Evolutionary conservation across 768 basidiomycete genomes (phyloP).

Genomic region (Pisolithus albus): DNA sequence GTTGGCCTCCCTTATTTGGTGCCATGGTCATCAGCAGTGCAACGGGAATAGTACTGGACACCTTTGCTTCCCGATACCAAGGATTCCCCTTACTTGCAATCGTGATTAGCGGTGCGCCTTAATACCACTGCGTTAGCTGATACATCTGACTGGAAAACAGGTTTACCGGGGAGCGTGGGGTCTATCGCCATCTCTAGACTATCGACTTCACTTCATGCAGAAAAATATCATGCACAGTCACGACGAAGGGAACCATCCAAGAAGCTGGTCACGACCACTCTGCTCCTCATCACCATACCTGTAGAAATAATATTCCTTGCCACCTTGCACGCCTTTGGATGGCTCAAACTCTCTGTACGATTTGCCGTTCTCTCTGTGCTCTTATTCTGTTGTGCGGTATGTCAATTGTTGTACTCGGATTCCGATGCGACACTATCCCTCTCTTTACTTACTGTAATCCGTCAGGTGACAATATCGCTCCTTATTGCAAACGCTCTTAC

Average conservation of each 20-base stretch:
- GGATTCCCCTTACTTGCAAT: constrained; percentile 86
- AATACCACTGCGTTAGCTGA: neutral
- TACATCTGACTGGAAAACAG: constrained; percentile 27
- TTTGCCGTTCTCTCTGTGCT: constrained; percentile 63
- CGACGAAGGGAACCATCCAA: constrained; percentile 29
- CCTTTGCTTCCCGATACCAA: constrained; percentile 79
- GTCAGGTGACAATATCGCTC: constrained; percentile 67
- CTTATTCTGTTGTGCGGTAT: constrained; percentile 73
- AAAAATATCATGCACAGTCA: constrained; percentile 4
- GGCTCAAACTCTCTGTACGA: constrained; percentile 64
- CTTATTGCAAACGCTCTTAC: constrained; percentile 61
- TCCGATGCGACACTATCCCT: neutral
- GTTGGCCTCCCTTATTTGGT: constrained; percentile 88
- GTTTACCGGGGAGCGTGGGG: constrained; percentile 84
- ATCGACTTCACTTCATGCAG: constrained; percentile 77
- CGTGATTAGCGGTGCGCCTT: constrained; percentile 69
- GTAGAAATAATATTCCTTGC: constrained; percentile 70
- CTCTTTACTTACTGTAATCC: neutral
- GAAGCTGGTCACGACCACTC: constrained; percentile 55
- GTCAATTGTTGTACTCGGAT: constrained; percentile 23
- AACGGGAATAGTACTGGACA: constrained; percentile 87
- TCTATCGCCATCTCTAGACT: constrained; percentile 87
- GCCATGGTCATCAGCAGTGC: constrained; percentile 85
- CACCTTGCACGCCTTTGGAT: constrained; percentile 60
- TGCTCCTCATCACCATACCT: constrained; percentile 73